Evolutionary conservation across 2,329 filamentous ascomycete species (phyloP), one percentile per base, ranked within the genome.

Genomic region (Diplodia intermedia): DNA sequence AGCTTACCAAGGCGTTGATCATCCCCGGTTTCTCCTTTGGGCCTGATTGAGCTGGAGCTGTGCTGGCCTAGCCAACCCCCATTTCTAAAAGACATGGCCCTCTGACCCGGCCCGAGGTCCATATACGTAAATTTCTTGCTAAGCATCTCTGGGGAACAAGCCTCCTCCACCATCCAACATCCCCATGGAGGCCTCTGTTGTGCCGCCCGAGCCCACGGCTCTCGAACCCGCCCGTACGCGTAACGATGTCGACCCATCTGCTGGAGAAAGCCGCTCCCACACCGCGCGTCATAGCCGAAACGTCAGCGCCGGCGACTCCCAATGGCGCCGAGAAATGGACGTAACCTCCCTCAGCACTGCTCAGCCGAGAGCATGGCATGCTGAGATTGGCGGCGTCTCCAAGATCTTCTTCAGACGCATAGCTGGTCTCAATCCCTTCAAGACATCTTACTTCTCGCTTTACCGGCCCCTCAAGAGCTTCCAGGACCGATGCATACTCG

Each of bases 381-480:
- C 72, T 15, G 73, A 75, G 55, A 70, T 77, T 18, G 72, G 73
- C 50, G 70, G 72, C 18, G 72, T 79, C 55, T 75, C 75, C 52
- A 73, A 74, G 60, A 75, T 73, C 33, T 76, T 78, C 69, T 72
- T 79, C 40, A 74, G 76, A 33, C 78, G 82, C 69, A 73, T 82
- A 3, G 70, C 82, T 36, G 80, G 80, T 14, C 69, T 80, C 47
- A 80, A 83, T 67, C 79, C 81, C 1, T 82, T 83, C 74, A 79
- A 79, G 69, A 80, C 79, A n/a, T 83, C 82, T 9, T 86, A 85
- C 71, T 78, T 85, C 65, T 77, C 80, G 23, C 77, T 85, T 0
- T 86, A 83, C 72, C 76, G 79, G 26, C 78, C 81, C 11, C 71
- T 85, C 69, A 78, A 82, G 40, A 79, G 80, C 54, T 65, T 73